Base-by-base conservation (phyloP, 805 yeast genomes). In the Hanseniaspora taiwanica region DNA sequence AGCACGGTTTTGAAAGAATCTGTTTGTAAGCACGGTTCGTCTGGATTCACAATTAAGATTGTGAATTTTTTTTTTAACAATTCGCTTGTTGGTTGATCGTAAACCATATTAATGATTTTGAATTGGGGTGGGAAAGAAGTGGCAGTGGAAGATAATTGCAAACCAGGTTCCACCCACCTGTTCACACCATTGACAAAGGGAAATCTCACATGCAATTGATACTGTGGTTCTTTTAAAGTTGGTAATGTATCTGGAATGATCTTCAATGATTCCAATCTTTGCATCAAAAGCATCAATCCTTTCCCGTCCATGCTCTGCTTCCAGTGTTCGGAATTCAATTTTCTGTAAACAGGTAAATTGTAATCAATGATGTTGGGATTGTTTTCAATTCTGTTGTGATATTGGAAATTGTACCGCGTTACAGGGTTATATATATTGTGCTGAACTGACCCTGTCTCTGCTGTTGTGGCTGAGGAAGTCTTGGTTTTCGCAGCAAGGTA, bases 161-260 rank as follows among this genome's bases (percentile, higher is more conserved):
- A 65, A 35, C 97, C 97, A 13, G 96, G 95, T 45, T 72, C 80
- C 37, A 86, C 60, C 82, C 82, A 77, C 47, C 69, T 74, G 48
- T 71, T 69, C 32, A 80, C 70, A 43, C 71, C 69, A 4, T 74
- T 65, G 46, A 75, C 76, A 53, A 78, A 82, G 4, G 86, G 78
- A 55, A 87, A 87, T 61, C 76, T 77, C 35, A 91, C 55, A 60
- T 76, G 76, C 35, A 91, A 53, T 35, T 72, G 67, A 5, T 89
- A 82, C 39, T 81, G 85, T 14, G 74, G 89, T 46, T 69, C 63
- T 8, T 72, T 78, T 42, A 91, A 60, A 2, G 96, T 86, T 21
- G 96, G 91, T 58, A 91, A 56, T 3, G 97, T 87, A 56, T 91
- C 98, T 13, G 98, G 98, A 44, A 91, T 82, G 34, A 84, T 84